Percentiles rank a stretch among this genome's conserved stretches.
phyloP scores from a whole-genome alignment of 2,329 filamentous ascomycete species.

The Mariannaea sp. region DNA sequence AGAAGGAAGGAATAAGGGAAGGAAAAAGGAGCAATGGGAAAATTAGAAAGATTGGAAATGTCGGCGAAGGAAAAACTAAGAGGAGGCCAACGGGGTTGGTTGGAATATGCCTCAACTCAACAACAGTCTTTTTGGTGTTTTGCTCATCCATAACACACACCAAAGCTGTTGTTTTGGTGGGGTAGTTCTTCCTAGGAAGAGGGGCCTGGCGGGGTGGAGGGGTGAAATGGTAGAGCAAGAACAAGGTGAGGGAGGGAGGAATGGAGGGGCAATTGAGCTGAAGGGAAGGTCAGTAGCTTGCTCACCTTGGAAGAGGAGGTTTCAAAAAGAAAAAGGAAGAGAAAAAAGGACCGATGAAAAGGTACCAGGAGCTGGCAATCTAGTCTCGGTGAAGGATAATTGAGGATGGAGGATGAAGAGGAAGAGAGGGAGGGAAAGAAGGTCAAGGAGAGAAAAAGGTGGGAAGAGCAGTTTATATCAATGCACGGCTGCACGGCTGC shows the following conservation, averaged over 20 bases:
- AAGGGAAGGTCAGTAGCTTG: not conserved
- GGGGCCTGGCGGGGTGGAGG: constrained; percentile 16
- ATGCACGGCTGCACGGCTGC: constrained; percentile 1
- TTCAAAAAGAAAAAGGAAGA: no score
- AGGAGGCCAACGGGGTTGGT: constrained; percentile 24
- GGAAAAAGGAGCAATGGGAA: constrained; percentile 22
- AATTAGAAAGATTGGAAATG: constrained; percentile 26
- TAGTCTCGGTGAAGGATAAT: constrained; percentile 23
- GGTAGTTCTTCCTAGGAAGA: constrained; percentile 32
- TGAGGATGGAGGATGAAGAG: constrained; percentile 18
- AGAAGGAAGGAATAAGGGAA: constrained; percentile 18
- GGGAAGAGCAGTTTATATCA: constrained; percentile 28
- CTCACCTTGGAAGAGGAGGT: constrained; percentile 31
- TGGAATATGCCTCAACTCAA: constrained; percentile 38
- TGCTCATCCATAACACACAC: constrained; percentile 32
- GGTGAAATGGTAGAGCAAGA: not conserved
- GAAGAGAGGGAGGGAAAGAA: constrained; percentile 25
- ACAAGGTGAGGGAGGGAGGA: constrained; percentile 10
- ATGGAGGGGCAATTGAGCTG: constrained; percentile 9
- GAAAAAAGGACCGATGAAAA: constrained; percentile 11
- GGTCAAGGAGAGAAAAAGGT: constrained; percentile 5
- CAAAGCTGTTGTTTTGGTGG: constrained; percentile 35
- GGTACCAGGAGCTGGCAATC: constrained; percentile 17
- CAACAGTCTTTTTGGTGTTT: constrained; percentile 33
- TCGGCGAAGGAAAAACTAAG: constrained; percentile 19